phyloP scores from a whole-genome alignment of 2,329 filamentous ascomycete genomes.

The Gnomoniopsis sp. region DNA sequence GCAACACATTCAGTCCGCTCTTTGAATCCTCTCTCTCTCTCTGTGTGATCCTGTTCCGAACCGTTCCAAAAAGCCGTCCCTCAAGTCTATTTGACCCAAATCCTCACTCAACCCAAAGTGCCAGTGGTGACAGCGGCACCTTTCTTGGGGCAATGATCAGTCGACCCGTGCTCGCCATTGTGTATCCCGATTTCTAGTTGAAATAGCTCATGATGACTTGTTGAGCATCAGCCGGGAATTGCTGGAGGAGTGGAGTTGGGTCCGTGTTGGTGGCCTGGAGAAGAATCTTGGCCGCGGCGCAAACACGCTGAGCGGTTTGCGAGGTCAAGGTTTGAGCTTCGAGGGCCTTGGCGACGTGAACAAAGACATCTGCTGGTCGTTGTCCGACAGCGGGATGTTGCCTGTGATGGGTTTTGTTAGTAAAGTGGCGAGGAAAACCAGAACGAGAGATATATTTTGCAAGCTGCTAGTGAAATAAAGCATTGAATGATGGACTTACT shows the following conservation, averaged over 20 bases:
- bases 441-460: slow-evolving; percentile 24
- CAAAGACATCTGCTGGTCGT: slow-evolving; percentile 79
- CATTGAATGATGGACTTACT: slow-evolving; percentile 61
- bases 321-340: slow-evolving; percentile 89
- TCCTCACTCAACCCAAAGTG: not conserved
- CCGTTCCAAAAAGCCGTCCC: not conserved
- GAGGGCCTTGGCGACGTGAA: slow-evolving; percentile 80
- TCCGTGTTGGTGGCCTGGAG: slow-evolving; percentile 72
- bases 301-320: slow-evolving; percentile 73
- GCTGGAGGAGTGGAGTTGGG: slow-evolving; percentile 69
- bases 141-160: not conserved
- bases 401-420: slow-evolving; percentile 43
- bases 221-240: slow-evolving; percentile 77
- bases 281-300: slow-evolving; percentile 73
- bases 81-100: not conserved
- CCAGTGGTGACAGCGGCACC: not conserved
- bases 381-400: slow-evolving; percentile 78
- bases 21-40: not conserved
- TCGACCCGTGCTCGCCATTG: not conserved
- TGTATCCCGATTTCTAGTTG: slow-evolving; percentile 41
- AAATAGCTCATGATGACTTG: slow-evolving; percentile 77
- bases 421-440: not conserved
- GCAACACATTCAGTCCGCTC: not conserved
- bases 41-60: not conserved
- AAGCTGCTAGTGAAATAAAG: slow-evolving; percentile 1